phyloP scores from a whole-genome alignment of 2,329 filamentous ascomycete species.

The Sporothrix pseudoabietina region DNA sequence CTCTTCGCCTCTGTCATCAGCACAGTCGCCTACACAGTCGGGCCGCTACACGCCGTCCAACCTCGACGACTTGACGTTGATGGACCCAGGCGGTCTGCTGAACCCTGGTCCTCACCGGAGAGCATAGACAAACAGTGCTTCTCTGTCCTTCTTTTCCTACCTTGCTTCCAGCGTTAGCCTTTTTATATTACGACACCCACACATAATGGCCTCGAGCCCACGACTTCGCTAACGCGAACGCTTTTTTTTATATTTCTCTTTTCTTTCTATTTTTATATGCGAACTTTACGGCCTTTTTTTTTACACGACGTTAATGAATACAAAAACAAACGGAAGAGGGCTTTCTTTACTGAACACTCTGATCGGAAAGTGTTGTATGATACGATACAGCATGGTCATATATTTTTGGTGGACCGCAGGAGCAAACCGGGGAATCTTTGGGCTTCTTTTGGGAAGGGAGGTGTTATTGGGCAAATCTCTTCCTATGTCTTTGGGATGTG shows the following conservation, averaged over 20 bases:
- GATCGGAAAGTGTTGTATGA: not conserved
- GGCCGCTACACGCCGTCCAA: not conserved
- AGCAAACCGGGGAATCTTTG: not conserved
- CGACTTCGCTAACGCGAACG: slow-evolving; percentile 5
- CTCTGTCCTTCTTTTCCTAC: not conserved
- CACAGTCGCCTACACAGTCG: not conserved
- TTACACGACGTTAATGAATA: not conserved
- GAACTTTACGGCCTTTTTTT: not conserved
- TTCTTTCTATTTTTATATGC: not conserved
- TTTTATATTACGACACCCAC: not conserved
- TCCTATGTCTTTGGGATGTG: not conserved
- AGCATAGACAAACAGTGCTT: not conserved
- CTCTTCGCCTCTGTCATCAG: slow-evolving; percentile 1
- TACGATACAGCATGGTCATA: not conserved
- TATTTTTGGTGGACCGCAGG: slow-evolving; percentile 14
- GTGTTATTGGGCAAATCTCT: not conserved
- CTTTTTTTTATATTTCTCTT: not conserved
- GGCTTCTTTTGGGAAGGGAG: slow-evolving; percentile 11
- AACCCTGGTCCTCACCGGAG: not conserved
- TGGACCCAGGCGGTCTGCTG: slow-evolving; percentile 34
- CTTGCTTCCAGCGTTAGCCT: not conserved
- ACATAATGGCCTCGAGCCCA: not conserved
- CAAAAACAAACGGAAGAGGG: not conserved
- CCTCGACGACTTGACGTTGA: slow-evolving; percentile 31
- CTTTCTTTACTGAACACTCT: not conserved